Evolutionary conservation across 768 basidiomycete species (phyloP).

Genomic region (Boletus reticuloceps): DNA sequence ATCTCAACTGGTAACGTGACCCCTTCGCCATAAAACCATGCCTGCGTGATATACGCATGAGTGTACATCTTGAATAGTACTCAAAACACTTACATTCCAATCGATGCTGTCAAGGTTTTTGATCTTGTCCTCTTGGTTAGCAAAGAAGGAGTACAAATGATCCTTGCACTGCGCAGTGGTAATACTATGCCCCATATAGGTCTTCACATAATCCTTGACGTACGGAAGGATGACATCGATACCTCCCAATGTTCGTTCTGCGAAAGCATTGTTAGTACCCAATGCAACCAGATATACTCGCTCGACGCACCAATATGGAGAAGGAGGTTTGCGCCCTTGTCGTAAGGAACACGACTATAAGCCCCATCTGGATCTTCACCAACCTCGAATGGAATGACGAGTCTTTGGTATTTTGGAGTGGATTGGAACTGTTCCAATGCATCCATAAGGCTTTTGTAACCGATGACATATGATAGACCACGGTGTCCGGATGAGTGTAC

Average conservation of each 20-base stretch:
- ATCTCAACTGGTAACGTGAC: constrained; percentile 45
- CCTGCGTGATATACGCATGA: constrained; percentile 24
- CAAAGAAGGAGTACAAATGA: constrained; percentile 54
- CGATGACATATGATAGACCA: constrained; percentile 79
- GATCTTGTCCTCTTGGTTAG: constrained; percentile 41
- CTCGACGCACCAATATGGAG: constrained; percentile 63
- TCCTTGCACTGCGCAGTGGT: constrained; percentile 56
- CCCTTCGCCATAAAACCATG: constrained; percentile 59
- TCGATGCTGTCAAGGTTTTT: constrained; percentile 49
- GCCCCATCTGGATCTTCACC: constrained; percentile 81
- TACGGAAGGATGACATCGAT: constrained; percentile 57
- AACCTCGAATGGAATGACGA: constrained; percentile 70
- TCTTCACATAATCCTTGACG: constrained; percentile 51
- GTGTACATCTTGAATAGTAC: neutral
- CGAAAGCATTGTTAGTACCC: neutral
- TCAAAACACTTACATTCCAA: constrained; percentile 47
- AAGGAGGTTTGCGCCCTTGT: constrained; percentile 88
- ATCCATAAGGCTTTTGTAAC: constrained; percentile 68
- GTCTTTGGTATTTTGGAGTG: constrained; percentile 68
- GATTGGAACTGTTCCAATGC: constrained; percentile 60
- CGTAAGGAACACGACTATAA: constrained; percentile 76
- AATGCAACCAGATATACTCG: too few species aligned
- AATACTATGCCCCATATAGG: constrained; percentile 56
- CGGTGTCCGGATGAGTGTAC: constrained; percentile 74
- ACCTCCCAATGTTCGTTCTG: constrained; percentile 55